These are phyloP conservation scores for Podaxis pistillaris DNA, from an alignment of 768 basidiomycete species.

Conservation along the genomic window DNA sequence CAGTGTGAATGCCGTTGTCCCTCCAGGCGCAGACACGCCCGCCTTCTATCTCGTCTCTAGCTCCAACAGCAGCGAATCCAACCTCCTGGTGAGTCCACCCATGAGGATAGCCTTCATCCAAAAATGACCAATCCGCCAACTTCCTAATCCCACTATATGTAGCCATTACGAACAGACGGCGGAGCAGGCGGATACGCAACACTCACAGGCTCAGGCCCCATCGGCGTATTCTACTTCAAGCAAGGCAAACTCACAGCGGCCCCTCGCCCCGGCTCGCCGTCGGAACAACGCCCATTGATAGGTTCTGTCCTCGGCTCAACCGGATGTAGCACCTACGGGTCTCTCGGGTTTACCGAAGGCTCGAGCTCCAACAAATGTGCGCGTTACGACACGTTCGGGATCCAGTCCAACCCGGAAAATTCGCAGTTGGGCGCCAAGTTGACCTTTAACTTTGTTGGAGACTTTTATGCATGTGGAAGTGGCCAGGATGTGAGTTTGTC, in stretches of 20 bases:
- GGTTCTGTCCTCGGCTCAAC: constrained; percentile 19
- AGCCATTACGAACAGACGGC: constrained; percentile 30
- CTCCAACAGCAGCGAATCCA: constrained; percentile 13
- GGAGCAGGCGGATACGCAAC: constrained; percentile 23
- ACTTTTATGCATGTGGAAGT: constrained; percentile 29
- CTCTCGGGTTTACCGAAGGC: constrained; percentile 25
- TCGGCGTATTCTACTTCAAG: constrained; percentile 32
- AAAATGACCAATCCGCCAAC: not conserved
- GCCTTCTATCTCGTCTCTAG: constrained; percentile 33
- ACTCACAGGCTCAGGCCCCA: constrained; percentile 25
- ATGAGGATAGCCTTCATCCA: constrained; percentile 21
- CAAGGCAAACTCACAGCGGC: constrained; percentile 24
- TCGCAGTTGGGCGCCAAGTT: constrained; percentile 28
- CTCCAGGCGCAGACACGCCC: constrained; percentile 31
- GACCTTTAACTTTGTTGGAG: constrained; percentile 27
- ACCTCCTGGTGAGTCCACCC: constrained; percentile 6
- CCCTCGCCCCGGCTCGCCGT: constrained; percentile 18
- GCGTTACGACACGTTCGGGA: constrained; percentile 23
- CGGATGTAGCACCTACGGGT: constrained; percentile 27
- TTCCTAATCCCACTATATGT: not conserved
- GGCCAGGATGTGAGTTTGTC: constrained; percentile 24
- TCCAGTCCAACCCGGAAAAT: constrained; percentile 28
- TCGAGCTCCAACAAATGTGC: constrained; percentile 32
- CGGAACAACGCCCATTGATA: constrained; percentile 20
- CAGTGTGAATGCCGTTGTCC: constrained; percentile 14